Evolutionary conservation across 129 eudicot species (phyloP), one percentile per base, ranked within the genome.

Genomic region (Scalesia atractyloides): DNA sequence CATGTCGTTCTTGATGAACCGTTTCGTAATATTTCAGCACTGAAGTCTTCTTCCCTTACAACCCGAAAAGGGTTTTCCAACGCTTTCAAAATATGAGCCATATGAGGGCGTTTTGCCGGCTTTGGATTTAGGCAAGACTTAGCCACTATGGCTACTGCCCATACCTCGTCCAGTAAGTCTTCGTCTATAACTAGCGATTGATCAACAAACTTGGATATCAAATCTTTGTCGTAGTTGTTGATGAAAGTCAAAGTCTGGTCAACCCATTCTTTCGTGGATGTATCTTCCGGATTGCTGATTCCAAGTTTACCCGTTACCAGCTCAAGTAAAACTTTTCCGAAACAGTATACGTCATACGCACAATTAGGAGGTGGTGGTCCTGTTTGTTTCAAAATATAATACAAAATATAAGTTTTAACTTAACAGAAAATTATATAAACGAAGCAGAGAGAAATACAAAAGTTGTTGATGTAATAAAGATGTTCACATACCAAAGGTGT

Each of bases 131-230:
- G 78, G 70, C 97, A 92, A 11, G 96, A 86, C 59, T 84, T 89
- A 13, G 97, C 97, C 49, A 92, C 91, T 13, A 92, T 85, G 39
- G 97, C 96, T 76, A 91, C 84, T 4, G 97, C 92, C 97, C 97
- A 88, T 26, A 91, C 93, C 63, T 89, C 97, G 41, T 91, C 96
- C 19, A 89, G 69, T 2, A 92, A 84, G 68, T 92, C 97, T 43
- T 92, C 97, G 2, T 92, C 92, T 61, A 89, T 68, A 10, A 86
- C 81, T 26, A 92, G 74, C 14, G 96, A 82, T 71, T 72, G 87
- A 64, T 89, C 96, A 1, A 88, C 53, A 15, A 89, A 83, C 66
- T 86, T 89, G 16, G 83, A 68, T 52, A 89, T 60, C 18, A 73
- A 78, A 58, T 92, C 94, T 82, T 79, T 88, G 22, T 89, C 94